Conservation (phyloP, 106 monocot species). For the Platanthera zijinensis region DNA sequence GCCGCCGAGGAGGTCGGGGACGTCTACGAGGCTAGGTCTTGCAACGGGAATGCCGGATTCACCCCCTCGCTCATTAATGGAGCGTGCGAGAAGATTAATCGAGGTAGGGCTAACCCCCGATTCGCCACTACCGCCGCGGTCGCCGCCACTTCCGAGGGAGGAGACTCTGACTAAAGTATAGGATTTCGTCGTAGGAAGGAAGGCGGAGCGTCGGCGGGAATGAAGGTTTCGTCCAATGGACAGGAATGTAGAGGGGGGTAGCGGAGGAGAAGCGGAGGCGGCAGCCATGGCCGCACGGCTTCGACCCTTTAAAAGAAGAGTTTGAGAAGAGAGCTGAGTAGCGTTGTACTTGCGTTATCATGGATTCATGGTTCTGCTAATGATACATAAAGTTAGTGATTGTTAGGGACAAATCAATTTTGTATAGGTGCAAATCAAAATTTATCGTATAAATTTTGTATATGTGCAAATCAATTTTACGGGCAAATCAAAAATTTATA, state of each 20-base stretch:
- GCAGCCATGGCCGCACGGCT: background rate
- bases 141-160: background rate
- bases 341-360: too few relatives aligned
- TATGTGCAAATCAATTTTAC: too few relatives aligned
- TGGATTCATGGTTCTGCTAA: too few relatives aligned
- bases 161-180: background rate
- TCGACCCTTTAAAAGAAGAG: too few relatives aligned
- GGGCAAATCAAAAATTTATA: too few relatives aligned
- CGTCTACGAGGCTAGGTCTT: slow-evolving; percentile 80
- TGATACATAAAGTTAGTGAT: too few relatives aligned
- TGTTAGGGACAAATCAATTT: too few relatives aligned
- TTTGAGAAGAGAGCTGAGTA: too few relatives aligned
- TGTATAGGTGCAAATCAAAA: too few relatives aligned
- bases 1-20: slow-evolving; percentile 90
- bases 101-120: slow-evolving; percentile 96
- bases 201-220: background rate
- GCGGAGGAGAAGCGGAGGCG: background rate
- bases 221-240: background rate
- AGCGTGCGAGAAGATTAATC: slow-evolving; percentile 44
- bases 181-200: background rate
- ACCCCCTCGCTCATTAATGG: slow-evolving; percentile 11
- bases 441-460: too few relatives aligned
- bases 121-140: slow-evolving; percentile 7
- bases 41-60: slow-evolving; percentile 79
- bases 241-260: background rate